phyloP scores from a whole-genome alignment of 2,329 filamentous ascomycete genomes.

The Colletotrichum tamarilloi region DNA sequence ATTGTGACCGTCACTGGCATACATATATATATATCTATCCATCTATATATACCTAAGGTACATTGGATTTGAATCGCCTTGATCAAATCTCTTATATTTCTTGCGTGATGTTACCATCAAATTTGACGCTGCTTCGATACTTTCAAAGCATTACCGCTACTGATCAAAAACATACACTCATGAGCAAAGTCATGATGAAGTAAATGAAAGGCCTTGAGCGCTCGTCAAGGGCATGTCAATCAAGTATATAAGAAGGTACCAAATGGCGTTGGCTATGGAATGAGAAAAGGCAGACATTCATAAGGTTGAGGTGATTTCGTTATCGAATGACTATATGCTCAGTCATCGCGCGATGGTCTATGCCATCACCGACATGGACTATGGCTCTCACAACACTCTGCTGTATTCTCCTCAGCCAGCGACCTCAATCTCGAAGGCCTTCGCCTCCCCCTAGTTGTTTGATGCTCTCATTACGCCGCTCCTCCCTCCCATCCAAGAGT shows the following conservation, averaged over 20 bases:
- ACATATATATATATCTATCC: too few relatives aligned
- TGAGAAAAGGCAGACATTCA: not conserved
- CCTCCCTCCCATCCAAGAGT: conserved; percentile 6
- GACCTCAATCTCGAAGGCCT: not conserved
- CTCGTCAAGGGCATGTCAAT: not conserved
- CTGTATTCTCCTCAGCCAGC: not conserved
- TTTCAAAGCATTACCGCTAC: not conserved
- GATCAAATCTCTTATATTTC: not conserved
- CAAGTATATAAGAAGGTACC: not conserved
- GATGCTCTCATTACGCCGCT: not conserved
- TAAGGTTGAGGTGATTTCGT: not conserved
- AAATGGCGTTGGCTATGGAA: not conserved
- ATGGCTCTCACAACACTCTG: not conserved
- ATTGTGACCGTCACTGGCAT: too few relatives aligned
- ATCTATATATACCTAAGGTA: too few relatives aligned
- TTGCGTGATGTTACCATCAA: not conserved
- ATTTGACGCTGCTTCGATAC: not conserved
- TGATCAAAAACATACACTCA: not conserved
- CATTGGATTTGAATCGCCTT: not conserved
- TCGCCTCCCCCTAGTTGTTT: not conserved
- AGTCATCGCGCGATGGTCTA: not conserved
- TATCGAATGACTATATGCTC: not conserved
- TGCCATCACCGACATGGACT: not conserved
- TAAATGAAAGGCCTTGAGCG: not conserved
- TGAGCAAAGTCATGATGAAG: not conserved